Evolutionary conservation across 78 protist species (phyloP).

Genomic region (Bigelowiella natans): DNA sequence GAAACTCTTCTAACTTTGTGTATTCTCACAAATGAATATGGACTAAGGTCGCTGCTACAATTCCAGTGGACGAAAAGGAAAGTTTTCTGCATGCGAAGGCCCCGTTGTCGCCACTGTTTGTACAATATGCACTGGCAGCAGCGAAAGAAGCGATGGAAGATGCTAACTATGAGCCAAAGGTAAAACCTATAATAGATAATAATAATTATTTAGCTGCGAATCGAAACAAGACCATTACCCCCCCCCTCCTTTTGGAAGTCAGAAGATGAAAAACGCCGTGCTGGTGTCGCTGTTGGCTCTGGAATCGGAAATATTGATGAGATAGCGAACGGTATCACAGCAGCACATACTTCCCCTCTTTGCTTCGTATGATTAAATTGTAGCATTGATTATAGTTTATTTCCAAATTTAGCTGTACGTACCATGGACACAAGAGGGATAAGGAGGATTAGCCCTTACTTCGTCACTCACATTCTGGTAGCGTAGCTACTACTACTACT

Average conservation of each 20-base stretch:
- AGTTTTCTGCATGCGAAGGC: background rate
- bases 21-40: no score
- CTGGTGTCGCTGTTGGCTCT: constrained; percentile 66
- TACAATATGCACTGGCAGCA: constrained; percentile 58
- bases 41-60: background rate
- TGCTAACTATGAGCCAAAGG: constrained; percentile 26
- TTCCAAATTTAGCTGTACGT: no score
- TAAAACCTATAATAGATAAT: no score
- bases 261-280: background rate
- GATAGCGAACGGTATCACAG: background rate
- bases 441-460: no score
- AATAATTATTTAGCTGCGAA: no score
- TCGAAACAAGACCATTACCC: no score
- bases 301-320: constrained; percentile 69
- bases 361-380: no score
- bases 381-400: no score
- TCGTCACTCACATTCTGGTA: no score
- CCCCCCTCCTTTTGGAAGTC: no score
- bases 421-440: no score
- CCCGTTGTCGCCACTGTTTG: background rate
- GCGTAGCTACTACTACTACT: background rate
- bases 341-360: background rate
- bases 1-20: no score
- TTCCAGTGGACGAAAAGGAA: background rate
- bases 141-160: constrained; percentile 54